Evolutionary conservation across 2,329 filamentous ascomycete species (phyloP).

Genomic region (Hypoxylon sp.): DNA sequence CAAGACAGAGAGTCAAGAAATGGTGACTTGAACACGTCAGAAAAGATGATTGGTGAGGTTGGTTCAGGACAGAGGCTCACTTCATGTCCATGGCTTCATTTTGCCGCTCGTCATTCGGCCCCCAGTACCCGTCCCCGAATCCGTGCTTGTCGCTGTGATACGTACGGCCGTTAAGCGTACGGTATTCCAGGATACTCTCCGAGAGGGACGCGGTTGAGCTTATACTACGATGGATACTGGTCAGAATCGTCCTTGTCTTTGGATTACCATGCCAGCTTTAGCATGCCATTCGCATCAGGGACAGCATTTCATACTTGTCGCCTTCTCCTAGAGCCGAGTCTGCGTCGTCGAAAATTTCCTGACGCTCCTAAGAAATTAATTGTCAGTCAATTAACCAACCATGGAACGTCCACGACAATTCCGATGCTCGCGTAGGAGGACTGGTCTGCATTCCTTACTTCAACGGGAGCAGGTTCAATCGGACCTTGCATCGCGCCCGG

Average conservation of each 20-base stretch:
- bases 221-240: constrained; percentile 17
- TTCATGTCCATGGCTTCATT: constrained; percentile 39
- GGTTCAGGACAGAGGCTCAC: constrained; percentile 13
- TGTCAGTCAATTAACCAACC: constrained; percentile 10
- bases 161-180: constrained; percentile 36
- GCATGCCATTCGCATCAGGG: neutral
- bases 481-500: constrained; percentile 21
- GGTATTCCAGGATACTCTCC: constrained; percentile 36
- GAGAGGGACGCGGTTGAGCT: constrained; percentile 37
- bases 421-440: neutral
- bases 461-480: constrained; percentile 19
- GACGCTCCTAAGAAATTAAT: neutral
- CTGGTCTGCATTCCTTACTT: constrained; percentile 15
- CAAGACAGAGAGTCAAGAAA: constrained; percentile 43
- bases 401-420: neutral
- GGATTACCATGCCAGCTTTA: neutral
- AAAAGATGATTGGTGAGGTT: neutral
- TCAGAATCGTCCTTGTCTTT: constrained; percentile 4
- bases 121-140: constrained; percentile 29
- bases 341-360: constrained; percentile 18
- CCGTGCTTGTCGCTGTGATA: constrained; percentile 33
- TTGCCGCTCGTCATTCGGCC: constrained; percentile 36
- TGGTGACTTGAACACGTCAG: constrained; percentile 33
- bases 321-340: constrained; percentile 32
- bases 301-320: constrained; percentile 25